Evolutionary conservation across 148 eudicot species (phyloP).

Genomic region (Dianthus caryophyllus): DNA sequence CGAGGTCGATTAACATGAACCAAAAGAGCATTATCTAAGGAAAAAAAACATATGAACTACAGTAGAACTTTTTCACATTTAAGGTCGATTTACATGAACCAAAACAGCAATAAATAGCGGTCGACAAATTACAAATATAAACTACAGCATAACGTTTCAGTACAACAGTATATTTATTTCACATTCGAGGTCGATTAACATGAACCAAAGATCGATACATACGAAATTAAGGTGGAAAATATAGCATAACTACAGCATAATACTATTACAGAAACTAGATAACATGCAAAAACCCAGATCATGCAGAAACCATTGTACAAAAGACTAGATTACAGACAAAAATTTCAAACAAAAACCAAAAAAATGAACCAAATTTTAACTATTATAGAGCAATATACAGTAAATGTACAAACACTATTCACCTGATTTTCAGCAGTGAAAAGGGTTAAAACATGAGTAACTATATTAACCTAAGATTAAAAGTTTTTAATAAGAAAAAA

Average conservation of each 20-base stretch:
- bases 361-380: slow-evolving; percentile 14
- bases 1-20: not conserved
- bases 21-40: not conserved
- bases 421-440: slow-evolving; percentile 21
- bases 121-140: too few species aligned
- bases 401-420: slow-evolving; percentile 4
- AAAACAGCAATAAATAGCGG: too few species aligned
- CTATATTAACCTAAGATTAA: not conserved
- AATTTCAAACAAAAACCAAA: not conserved
- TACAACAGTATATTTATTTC: not conserved
- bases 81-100: too few species aligned
- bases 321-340: not conserved
- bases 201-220: slow-evolving; percentile 6
- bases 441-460: not conserved
- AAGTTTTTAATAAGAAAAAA: too few species aligned
- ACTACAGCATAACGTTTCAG: too few species aligned
- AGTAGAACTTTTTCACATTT: too few species aligned
- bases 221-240: slow-evolving; percentile 1
- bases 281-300: slow-evolving; percentile 28
- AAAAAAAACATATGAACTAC: too few species aligned
- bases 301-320: slow-evolving; percentile 32
- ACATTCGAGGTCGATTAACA: not conserved
- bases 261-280: slow-evolving; percentile 18
- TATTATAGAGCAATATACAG: slow-evolving; percentile 5
- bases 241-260: not conserved